Conservation (phyloP, 805 yeast genomes). For the Ogataea sp. region DNA sequence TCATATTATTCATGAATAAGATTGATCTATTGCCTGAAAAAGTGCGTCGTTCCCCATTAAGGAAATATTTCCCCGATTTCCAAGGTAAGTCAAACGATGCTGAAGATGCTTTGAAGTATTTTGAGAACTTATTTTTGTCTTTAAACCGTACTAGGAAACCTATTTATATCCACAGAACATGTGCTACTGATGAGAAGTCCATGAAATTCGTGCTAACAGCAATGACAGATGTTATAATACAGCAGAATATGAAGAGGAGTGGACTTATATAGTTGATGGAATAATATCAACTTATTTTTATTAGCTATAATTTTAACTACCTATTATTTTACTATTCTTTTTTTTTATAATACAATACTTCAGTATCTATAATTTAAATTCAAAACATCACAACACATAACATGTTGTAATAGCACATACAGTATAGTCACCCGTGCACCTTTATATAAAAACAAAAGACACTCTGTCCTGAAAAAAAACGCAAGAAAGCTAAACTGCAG, state of each 20-base stretch:
- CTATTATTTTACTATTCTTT: too few relatives aligned
- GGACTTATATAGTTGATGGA: constrained; percentile 46
- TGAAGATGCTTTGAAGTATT: constrained; percentile 61
- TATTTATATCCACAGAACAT: constrained; percentile 86
- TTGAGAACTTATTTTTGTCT: constrained; percentile 58
- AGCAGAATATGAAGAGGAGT: constrained; percentile 69
- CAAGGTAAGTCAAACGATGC: constrained; percentile 55
- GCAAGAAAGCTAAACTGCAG: background rate
- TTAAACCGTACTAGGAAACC: constrained; percentile 60
- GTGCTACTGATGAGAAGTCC: constrained; percentile 87
- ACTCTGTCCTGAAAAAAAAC: background rate
- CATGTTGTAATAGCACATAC: too few relatives aligned
- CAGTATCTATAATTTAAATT: too few relatives aligned
- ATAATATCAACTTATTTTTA: background rate
- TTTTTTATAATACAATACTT: too few relatives aligned
- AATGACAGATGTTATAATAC: constrained; percentile 85
- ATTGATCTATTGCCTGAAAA: constrained; percentile 74
- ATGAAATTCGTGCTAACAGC: constrained; percentile 90
- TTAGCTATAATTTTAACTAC: too few relatives aligned
- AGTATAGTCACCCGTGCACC: too few relatives aligned
- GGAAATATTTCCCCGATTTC: constrained; percentile 71
- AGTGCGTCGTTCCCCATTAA: constrained; percentile 55
- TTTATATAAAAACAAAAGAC: background rate
- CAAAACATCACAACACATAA: too few relatives aligned
- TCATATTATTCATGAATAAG: constrained; percentile 84